A percentile compares a stretch with the other conserved stretches of the same genome.
Evolutionary conservation across 805 yeast species (phyloP).

Genomic region (Torulaspora microellipsoides): DNA sequence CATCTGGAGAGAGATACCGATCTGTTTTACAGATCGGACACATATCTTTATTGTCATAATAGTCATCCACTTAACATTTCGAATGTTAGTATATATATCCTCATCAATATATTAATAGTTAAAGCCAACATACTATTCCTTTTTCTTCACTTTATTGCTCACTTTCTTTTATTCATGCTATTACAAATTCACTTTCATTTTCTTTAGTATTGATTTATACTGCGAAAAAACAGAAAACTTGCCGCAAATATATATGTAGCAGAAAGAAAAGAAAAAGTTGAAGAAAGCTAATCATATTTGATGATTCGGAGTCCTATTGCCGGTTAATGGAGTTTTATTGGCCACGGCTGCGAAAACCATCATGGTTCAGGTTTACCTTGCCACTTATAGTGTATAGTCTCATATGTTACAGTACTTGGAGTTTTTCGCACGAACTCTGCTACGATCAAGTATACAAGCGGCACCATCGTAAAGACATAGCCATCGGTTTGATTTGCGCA

Average conservation of each 20-base stretch:
- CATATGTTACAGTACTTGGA: conserved; percentile 43
- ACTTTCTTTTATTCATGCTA: no score
- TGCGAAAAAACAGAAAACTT: no score
- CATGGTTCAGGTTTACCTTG: conserved; percentile 12
- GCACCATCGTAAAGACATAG: conserved; percentile 13
- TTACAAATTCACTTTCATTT: no score
- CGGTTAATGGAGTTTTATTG: conserved; percentile 2
- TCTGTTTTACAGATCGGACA: conserved; percentile 98
- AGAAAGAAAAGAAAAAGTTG: no score
- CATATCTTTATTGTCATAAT: conserved; percentile 64
- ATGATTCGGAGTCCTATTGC: no score
- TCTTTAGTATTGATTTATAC: no score
- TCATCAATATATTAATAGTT: no score
- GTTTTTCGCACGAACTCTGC: conserved; percentile 42
- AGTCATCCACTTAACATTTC: conserved; percentile 31
- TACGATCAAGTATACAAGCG: conserved; percentile 27
- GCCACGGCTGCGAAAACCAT: conserved; percentile 2
- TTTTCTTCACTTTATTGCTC: no score
- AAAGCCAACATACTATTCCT: no score
- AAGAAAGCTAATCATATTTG: no score
- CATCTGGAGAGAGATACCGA: conserved; percentile 86
- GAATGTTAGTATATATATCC: no score
- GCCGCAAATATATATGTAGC: no score
- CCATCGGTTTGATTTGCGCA: conserved; percentile 23
- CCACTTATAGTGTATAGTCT: conserved; percentile 33